Evolutionary conservation across 257 asterid genomes (phyloP).

Genomic region (Solanum medicagineum): DNA sequence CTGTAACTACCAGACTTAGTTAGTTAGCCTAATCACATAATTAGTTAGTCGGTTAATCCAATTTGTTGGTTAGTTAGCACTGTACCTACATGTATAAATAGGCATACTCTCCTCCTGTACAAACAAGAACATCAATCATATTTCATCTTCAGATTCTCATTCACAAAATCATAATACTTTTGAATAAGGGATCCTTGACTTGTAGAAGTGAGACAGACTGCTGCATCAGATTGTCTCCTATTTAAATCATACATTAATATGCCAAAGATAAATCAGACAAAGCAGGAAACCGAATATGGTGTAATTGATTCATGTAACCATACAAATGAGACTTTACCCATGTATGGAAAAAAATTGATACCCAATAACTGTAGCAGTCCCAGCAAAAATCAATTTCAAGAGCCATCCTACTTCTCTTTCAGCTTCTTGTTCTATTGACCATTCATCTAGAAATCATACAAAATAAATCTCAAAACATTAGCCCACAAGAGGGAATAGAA

Average conservation of each 20-base stretch:
- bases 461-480: neutral
- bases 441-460: conserved; percentile 31
- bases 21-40: too few relatives aligned
- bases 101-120: too few relatives aligned
- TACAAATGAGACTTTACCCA: conserved; percentile 36
- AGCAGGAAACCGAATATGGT: neutral
- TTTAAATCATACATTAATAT: conserved; percentile 9
- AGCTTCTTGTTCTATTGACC: conserved; percentile 65
- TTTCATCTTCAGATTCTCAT: too few relatives aligned
- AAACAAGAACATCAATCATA: too few relatives aligned
- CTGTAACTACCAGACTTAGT: too few relatives aligned
- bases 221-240: conserved; percentile 78
- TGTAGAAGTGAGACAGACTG: conserved; percentile 80
- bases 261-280: neutral
- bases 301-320: neutral
- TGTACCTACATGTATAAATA: too few relatives aligned
- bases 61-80: too few relatives aligned
- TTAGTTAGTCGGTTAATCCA: too few relatives aligned
- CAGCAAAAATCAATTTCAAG: conserved; percentile 68
- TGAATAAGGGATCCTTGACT: conserved; percentile 86
- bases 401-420: conserved; percentile 92
- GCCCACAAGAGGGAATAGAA: neutral
- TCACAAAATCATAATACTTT: neutral
- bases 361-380: conserved; percentile 61
- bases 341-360: conserved; percentile 72